Percentiles rank a stretch among this genome's conserved stretches.
phyloP scores from a whole-genome alignment of 352 stramenopile species.

The Phytophthora sp. region DNA sequence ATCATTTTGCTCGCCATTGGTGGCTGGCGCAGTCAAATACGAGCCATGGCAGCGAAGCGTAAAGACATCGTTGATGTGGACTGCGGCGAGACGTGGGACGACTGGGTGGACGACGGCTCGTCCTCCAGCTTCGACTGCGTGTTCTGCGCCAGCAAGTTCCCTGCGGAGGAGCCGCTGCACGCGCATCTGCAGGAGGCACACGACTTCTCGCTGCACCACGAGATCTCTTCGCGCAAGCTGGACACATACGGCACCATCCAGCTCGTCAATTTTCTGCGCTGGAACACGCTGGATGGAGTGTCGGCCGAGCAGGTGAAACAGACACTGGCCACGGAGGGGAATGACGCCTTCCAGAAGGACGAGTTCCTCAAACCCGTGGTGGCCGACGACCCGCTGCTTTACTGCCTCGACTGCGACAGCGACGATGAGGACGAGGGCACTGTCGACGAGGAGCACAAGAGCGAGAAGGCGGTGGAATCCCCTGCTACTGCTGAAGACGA shows the following conservation, averaged over 20 bases:
- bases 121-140: slow-evolving; percentile 65
- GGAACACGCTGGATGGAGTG: slow-evolving; percentile 48
- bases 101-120: slow-evolving; percentile 81
- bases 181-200: slow-evolving; percentile 60
- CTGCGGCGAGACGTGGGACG: slow-evolving; percentile 76
- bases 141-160: slow-evolving; percentile 65
- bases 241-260: slow-evolving; percentile 85
- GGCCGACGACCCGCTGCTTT: slow-evolving; percentile 81
- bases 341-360: slow-evolving; percentile 62
- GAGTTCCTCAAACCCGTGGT: slow-evolving; percentile 81
- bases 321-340: slow-evolving; percentile 51
- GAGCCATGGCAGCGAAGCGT: slow-evolving; percentile 6
- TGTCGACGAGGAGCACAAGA: slow-evolving; percentile 44
- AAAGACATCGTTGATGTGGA: slow-evolving; percentile 37
- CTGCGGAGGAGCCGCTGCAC: slow-evolving; percentile 58
- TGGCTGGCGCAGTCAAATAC: background rate
- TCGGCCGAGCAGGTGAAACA: slow-evolving; percentile 49
- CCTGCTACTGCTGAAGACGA: slow-evolving; percentile 6
- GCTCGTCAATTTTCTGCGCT: slow-evolving; percentile 78
- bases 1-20: slow-evolving; percentile 23
- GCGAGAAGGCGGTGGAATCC: slow-evolving; percentile 16
- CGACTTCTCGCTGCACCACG: slow-evolving; percentile 64
- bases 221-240: slow-evolving; percentile 58
- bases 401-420: slow-evolving; percentile 76
- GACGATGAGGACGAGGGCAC: slow-evolving; percentile 52